A percentile compares a stretch with the other conserved stretches of the same genome.
phyloP scores from a whole-genome alignment of 1,139 yeast species.

The Diutina mesorugosa region DNA sequence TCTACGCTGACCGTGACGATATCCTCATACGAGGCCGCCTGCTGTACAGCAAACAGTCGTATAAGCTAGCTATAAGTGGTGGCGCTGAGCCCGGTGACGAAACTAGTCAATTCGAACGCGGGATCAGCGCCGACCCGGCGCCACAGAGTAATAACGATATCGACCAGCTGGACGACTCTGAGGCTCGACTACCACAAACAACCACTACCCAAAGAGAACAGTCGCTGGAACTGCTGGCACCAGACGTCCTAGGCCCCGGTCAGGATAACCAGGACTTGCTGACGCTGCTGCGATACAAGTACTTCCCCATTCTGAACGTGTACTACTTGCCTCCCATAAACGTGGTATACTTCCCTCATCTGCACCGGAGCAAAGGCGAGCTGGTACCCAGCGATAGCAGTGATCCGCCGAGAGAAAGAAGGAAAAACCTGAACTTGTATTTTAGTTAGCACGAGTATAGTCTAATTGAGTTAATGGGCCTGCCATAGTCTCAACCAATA shows the following conservation, averaged over 20 bases:
- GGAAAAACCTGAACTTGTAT: neutral
- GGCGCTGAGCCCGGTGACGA: neutral
- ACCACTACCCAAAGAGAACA: no score
- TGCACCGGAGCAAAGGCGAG: neutral
- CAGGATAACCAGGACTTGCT: neutral
- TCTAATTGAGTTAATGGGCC: neutral
- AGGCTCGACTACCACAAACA: neutral
- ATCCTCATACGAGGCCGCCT: constrained; percentile 22
- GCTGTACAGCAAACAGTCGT: neutral
- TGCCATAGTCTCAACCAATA: no score
- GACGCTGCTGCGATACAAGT: constrained; percentile 24
- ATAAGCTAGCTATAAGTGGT: constrained; percentile 3
- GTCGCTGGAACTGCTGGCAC: neutral
- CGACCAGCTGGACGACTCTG: neutral
- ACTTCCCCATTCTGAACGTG: constrained; percentile 42
- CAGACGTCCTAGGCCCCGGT: neutral
- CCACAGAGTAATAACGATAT: neutral
- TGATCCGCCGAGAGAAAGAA: neutral
- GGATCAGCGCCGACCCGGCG: constrained; percentile 3
- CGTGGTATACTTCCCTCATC: constrained; percentile 48
- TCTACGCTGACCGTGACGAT: constrained; percentile 45
- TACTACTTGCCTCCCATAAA: constrained; percentile 49
- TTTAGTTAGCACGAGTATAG: neutral
- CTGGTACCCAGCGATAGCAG: neutral
- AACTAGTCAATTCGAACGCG: constrained; percentile 1